phyloP scores from a whole-genome alignment of 129 eudicot genomes.

The Chrysanthemum lavandulifolium region DNA sequence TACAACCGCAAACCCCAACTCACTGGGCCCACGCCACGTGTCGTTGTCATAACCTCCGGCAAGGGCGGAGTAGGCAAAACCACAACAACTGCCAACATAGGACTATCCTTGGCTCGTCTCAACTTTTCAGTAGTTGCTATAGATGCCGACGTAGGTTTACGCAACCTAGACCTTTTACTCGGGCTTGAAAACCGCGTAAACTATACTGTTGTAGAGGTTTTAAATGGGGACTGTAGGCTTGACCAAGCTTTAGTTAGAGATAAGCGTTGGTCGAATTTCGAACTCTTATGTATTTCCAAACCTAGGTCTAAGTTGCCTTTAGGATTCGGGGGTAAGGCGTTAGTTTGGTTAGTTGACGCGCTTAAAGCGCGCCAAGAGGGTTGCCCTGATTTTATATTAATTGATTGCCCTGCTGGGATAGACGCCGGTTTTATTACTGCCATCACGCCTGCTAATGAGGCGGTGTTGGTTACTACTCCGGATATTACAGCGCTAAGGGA shows the following conservation, averaged over 20 bases:
- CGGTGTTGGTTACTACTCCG: slow-evolving; percentile 94
- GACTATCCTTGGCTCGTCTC: slow-evolving; percentile 79
- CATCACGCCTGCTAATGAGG: slow-evolving; percentile 92
- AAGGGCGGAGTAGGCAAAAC: slow-evolving; percentile 92
- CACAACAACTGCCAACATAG: slow-evolving; percentile 88
- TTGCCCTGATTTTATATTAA: slow-evolving; percentile 68
- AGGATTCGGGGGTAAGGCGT: slow-evolving; percentile 90
- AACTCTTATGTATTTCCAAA: slow-evolving; percentile 79
- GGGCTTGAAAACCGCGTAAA: slow-evolving; percentile 97
- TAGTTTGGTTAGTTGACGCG: slow-evolving; percentile 94
- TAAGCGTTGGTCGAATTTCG: slow-evolving; percentile 87
- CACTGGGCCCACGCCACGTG: slow-evolving; percentile 82
- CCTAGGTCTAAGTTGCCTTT: slow-evolving; percentile 90
- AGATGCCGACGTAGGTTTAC: slow-evolving; percentile 94
- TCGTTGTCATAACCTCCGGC: slow-evolving; percentile 91
- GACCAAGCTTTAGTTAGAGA: slow-evolving; percentile 94
- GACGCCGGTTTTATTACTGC: slow-evolving; percentile 96
- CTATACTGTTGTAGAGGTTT: slow-evolving; percentile 87
- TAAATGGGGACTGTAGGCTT: slow-evolving; percentile 95
- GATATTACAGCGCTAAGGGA: slow-evolving; percentile 87
- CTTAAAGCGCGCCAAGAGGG: slow-evolving; percentile 78
- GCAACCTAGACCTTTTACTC: slow-evolving; percentile 88
- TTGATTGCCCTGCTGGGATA: slow-evolving; percentile 93
- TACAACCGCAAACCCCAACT: slow-evolving; percentile 87
- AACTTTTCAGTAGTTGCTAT: slow-evolving; percentile 92